Evolutionary conservation across 192 early-diverging fungal genomes (phyloP).

Genomic region (Coemansia guatemalensis): DNA sequence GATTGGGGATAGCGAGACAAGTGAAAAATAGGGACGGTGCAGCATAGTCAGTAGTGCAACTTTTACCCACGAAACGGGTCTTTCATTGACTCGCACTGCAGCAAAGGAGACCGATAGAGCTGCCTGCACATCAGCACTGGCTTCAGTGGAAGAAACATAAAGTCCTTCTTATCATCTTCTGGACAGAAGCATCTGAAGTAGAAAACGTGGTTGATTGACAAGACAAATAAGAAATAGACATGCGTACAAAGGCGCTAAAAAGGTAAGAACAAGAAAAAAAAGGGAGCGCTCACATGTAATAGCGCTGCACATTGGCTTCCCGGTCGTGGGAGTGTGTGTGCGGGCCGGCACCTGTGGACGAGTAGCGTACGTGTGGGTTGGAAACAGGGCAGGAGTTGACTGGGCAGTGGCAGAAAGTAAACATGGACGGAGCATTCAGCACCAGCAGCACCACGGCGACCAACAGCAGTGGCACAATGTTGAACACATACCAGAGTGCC

Average conservation of each 20-base stretch:
- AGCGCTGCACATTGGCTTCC: slow-evolving; percentile 30
- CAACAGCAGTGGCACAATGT: slow-evolving; percentile 43
- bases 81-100: no score
- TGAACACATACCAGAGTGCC: slow-evolving; percentile 51
- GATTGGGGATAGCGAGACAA: no score
- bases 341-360: slow-evolving; percentile 7
- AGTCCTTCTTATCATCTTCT: no score
- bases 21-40: no score
- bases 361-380: slow-evolving; percentile 47
- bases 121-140: no score
- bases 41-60: no score
- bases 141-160: no score
- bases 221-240: slow-evolving; percentile 1
- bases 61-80: no score
- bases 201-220: background rate
- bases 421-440: slow-evolving; percentile 46
- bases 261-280: slow-evolving; percentile 10
- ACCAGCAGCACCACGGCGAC: slow-evolving; percentile 42
- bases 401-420: slow-evolving; percentile 52
- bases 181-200: background rate
- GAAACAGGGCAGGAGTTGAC: slow-evolving; percentile 47
- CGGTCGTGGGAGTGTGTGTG: slow-evolving; percentile 25
- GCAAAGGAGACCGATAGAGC: no score
- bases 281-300: slow-evolving; percentile 35
- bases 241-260: background rate